phyloP scores from a whole-genome alignment of 1,284 basidiomycete genomes.

The Filobasidium uniguttulatum region DNA sequence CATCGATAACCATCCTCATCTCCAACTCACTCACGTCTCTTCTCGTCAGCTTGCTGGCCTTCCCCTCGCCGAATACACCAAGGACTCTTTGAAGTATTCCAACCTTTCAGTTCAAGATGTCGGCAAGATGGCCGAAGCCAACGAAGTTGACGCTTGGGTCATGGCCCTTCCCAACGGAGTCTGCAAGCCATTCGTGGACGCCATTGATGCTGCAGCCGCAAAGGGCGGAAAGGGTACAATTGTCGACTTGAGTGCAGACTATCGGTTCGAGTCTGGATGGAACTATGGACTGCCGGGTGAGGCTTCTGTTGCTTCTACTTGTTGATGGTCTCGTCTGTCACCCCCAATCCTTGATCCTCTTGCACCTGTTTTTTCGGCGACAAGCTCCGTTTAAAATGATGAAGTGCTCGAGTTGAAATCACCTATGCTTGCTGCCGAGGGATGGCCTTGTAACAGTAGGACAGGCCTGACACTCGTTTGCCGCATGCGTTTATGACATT shows the following conservation, averaged over 20 bases:
- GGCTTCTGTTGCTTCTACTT: too few relatives aligned
- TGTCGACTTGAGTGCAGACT: slow-evolving; percentile 89
- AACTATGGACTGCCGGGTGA: slow-evolving; percentile 98
- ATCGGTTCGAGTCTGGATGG: slow-evolving; percentile 88
- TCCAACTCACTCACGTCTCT: slow-evolving; percentile 85
- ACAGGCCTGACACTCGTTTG: too few relatives aligned
- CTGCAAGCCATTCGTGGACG: slow-evolving; percentile 95
- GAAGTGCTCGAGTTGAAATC: too few relatives aligned
- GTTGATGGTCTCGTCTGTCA: too few relatives aligned
- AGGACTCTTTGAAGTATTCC: slow-evolving; percentile 58
- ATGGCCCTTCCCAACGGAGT: slow-evolving; percentile 97
- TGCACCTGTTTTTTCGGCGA: too few relatives aligned
- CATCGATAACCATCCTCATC: slow-evolving; percentile 69
- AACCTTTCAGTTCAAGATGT: slow-evolving; percentile 67
- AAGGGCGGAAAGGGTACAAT: slow-evolving; percentile 57
- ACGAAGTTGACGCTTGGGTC: slow-evolving; percentile 88
- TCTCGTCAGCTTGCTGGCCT: slow-evolving; percentile 85
- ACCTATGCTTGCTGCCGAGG: too few relatives aligned
- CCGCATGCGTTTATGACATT: too few relatives aligned
- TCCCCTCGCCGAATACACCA: slow-evolving; percentile 68
- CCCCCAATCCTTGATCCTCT: too few relatives aligned
- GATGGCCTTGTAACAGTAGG: too few relatives aligned
- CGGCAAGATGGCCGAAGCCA: slow-evolving; percentile 68
- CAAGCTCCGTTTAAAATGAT: too few relatives aligned
- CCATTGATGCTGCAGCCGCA: slow-evolving; percentile 59